Evolutionary conservation across 768 basidiomycete species (phyloP), one percentile per base, ranked within the genome.

Genomic region (Candolleomyces aberdarensis): DNA sequence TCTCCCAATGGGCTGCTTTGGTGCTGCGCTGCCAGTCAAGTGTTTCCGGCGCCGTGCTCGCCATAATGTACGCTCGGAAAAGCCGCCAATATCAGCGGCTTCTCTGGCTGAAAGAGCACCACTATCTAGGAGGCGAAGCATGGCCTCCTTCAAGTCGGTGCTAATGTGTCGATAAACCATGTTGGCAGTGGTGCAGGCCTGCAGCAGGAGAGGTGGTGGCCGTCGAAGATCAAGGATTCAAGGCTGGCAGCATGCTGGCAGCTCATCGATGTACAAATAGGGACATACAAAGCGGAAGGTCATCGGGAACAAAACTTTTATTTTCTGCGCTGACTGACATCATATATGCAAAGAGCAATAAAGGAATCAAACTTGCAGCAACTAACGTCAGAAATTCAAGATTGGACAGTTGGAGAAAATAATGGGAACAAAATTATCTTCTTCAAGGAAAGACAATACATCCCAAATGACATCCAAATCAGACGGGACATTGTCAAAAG

Each of bases 381-480:
- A 3, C 3, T 26, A 3, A 26, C 26, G 1, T 26, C 26, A 26
- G 26, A 26, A 26, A 26, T 26, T 3, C 26, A 26, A 26, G 26
- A 26, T 3, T 26, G 26, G 26, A 2, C 26, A 26, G 26, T 26
- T 52, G 58, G 44, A 9, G 29, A 20, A 14, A 40, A 40, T 7
- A 41, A 43, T 39, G 36, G 32, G 5, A 29, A n/a, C 10, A 54
- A 53, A 54, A 17, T 1, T 26, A 26, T 54, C 5, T 54, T 48
- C 36, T 60, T 55, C 31, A 22, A 56, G 31, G 54, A 46, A 49
- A 46, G 59, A 19, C 59, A 55, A 39, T 60, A 60, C 20, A 49
- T 60, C 15, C 59, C 59, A 5, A 47, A 55, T 9, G 36, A 7
- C 1, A 1, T 20, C 1, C 11, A 59, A 15, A 8, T 59, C 31